Base-by-base conservation (phyloP, 306 rosid species). In the Lupinus albus region DNA sequence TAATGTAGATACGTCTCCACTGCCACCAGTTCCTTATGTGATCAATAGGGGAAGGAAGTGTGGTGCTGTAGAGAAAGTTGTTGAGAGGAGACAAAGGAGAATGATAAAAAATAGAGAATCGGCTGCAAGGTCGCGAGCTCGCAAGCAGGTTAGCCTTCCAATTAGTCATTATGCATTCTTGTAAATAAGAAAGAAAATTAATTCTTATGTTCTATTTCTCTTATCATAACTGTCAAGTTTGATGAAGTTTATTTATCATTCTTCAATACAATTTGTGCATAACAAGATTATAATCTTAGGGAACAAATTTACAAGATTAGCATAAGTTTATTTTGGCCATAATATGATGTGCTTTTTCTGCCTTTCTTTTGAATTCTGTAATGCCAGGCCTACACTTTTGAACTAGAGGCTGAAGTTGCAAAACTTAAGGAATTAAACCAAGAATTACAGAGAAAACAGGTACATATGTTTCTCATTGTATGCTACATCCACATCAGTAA, bases 31-130 rank as follows among this genome's bases (percentile, higher is more conserved):
- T 70, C 92, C 93, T 57, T 90, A 80, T 73, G 81, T 77, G 45
- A 85, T 90, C 55, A 81, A 71, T 67, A 77, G 87, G 69, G 95
- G 90, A 68, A 84, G 97, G 75, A 88, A 87, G 62, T 25, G 75
- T 51, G 60, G 75, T 70, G 71, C 78, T 42, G 11, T 88, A 52
- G 99, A 93, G 82, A 93, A 85, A 63, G 97, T 88, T 5, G 91
- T 93, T 35, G 99, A 93, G 80, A 88, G 99, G 74, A 88, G 99
- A 80, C 99, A 93, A 10, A 87, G 88, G 65, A 83, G 99, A 73
- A 93, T 93, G 99, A 93, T 93, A 5, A 93, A 93, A 71, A 93
- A 93, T 53, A 80, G 99, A 75, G 99, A 93, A 78, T 93, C 99
- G 7, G 99, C 99, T 66, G 99, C 99, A 0, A 82, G 99, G 76